Base-by-base conservation (phyloP, 208 protist species). In the Acanthamoeba rhysodes region DNA sequence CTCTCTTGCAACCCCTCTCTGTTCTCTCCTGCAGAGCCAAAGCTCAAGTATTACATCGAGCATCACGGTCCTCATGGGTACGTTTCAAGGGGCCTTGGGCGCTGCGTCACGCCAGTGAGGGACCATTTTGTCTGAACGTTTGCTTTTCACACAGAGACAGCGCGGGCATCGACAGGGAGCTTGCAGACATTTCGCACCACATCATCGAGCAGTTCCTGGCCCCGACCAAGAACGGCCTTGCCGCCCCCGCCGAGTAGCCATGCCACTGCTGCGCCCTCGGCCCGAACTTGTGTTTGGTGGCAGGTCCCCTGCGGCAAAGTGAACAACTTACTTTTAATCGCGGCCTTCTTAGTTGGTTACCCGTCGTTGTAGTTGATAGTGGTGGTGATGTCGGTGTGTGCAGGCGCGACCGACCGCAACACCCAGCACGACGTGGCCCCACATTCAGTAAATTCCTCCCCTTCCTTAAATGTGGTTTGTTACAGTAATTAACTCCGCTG, bases 41-140 rank as follows among this genome's bases (percentile, higher is more conserved):
- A 99, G 96, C 96, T 99, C n/a, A 99, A 99, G 97, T 99, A 97
- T 82, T 98, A 98, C 90, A 94, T 97, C 20, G 97, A 98, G 72
- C 48, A 97, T 29, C 41, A 82, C 64, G 90, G 90, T 27, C 45
- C 62, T 27, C 45, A 70, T 27, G 22, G 6, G 85, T 72, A 34
- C 8, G 85, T 32, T 27, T n/a, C 2, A n/a, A 55, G 12, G 12
- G 4, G 50, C 1, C 53, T 57, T 20, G 53, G 8, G 50, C 4
- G 50, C 12, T 55, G 4, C 16, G 57, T 16, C 5, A 24, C 22
- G 2, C n/a, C 64, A 2, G 64, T 4, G 4, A 55, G 37, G 37
- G 37, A 41, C 37, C 37, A 41, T 18, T n/a, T 10, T 74, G 66
- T n/a, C 16, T 74, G 24, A n/a, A 74, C 9, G 18, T 20, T 10